Base-by-base conservation (phyloP, 306 rosid species). In the Rosa rugosa region DNA sequence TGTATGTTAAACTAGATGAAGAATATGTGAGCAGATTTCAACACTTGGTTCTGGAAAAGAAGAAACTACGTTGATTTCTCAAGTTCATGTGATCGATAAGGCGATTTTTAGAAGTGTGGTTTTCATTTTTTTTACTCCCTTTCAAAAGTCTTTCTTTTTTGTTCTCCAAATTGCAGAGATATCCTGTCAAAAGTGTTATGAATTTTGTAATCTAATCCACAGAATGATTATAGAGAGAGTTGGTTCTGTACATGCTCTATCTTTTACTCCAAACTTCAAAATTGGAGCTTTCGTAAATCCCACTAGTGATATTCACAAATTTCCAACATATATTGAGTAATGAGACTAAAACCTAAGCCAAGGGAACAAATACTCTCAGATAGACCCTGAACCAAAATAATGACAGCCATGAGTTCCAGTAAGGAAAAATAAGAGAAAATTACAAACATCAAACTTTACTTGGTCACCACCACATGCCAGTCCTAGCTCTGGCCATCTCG, bases 381-480 rank as follows among this genome's bases (percentile, higher is more conserved):
- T 38, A 25, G 78, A 36, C 49, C 62, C 51, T 51, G 56, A 46
- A 51, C 63, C 38, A 41, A 64, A 49, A 59, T 36, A 23, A 73
- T 44, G n/a, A 34, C 65, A 27, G 47, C 31, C 50, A 75, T 50
- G n/a, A 67, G 80, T 82, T 56, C 46, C 47, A 12, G 44, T 38
- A 75, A 81, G 57, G 60, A 59, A 41, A 31, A 34, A 41, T 5
- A 53, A 0, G 65, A 40, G 45, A 11, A 25, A 11, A 67, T 51
- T 53, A 40, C 36, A 41, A 49, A 53, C 5, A 54, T 8, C 8
- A 22, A 25, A 69, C 12, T 49, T n/a, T 77, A 86, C 89, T 73
- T 84, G 93, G 72, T 88, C 83, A 79, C 83, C 82, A 54, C 89
- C 92, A 92, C 89, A 83, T 84, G 97, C 97, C 91, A 86, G 46